These are phyloP conservation scores for Ambrosia artemisiifolia DNA, from an alignment of 129 eudicot genomes.

Conservation along the genomic window DNA sequence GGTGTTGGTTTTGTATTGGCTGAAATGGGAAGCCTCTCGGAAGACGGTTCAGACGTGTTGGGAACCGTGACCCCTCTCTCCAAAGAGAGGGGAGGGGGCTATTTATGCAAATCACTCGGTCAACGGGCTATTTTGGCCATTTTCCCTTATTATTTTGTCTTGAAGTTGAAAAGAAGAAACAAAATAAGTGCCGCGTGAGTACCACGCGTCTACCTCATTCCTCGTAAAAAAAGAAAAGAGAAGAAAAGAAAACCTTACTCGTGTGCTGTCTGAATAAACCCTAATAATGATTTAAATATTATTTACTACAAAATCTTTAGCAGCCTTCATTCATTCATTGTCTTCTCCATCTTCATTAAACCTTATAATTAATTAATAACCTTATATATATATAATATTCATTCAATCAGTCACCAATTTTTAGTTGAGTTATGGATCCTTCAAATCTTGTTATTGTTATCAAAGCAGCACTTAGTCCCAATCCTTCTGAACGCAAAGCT, in stretches of 20 bases:
- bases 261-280: conserved; percentile 32
- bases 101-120: too few relatives aligned
- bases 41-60: too few relatives aligned
- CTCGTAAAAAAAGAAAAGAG: too few relatives aligned
- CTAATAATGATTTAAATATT: conserved; percentile 59
- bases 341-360: conserved; percentile 32
- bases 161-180: background rate
- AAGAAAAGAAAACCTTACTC: background rate
- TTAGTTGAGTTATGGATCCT: conserved; percentile 57
- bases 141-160: too few relatives aligned
- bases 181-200: conserved; percentile 14
- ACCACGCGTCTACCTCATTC: background rate
- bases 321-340: conserved; percentile 18
- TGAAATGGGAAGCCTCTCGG: too few relatives aligned
- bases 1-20: too few relatives aligned
- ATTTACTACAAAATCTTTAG: conserved; percentile 11
- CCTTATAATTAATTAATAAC: too few relatives aligned
- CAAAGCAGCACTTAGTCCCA: conserved; percentile 88
- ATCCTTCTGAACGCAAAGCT: conserved; percentile 84
- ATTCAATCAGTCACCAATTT: conserved; percentile 8
- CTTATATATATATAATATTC: too few relatives aligned
- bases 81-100: too few relatives aligned
- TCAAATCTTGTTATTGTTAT: conserved; percentile 56
- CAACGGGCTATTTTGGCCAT: too few relatives aligned
- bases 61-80: too few relatives aligned